phyloP scores from a whole-genome alignment of 2,329 filamentous ascomycete genomes.

The Venturiaceae sp. region DNA sequence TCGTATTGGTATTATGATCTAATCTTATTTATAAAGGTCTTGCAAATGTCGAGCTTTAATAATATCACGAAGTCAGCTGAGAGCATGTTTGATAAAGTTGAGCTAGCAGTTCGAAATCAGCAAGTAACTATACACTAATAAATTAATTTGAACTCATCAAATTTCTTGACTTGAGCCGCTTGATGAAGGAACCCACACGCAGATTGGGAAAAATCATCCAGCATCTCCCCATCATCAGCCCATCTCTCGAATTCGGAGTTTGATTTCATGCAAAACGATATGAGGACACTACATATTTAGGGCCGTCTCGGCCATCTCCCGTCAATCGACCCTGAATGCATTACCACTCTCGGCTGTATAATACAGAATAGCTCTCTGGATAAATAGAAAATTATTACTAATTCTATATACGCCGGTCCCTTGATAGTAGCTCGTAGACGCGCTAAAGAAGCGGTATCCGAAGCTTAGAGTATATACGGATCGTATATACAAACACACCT shows the following conservation, averaged over 20 bases:
- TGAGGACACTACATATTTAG: constrained; percentile 75
- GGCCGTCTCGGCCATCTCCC: constrained; percentile 80
- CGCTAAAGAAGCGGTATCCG: constrained; percentile 41
- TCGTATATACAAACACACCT: constrained; percentile 16
- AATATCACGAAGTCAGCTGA: background rate
- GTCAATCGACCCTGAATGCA: constrained; percentile 85
- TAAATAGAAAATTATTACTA: constrained; percentile 39
- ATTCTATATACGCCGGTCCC: constrained; percentile 56
- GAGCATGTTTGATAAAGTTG: no score
- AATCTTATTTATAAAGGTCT: background rate
- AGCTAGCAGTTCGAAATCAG: no score
- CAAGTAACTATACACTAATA: no score
- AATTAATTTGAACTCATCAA: no score
- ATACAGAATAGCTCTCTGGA: constrained; percentile 18
- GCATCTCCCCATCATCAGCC: no score
- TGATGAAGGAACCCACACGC: no score
- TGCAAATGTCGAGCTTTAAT: background rate
- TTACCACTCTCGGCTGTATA: constrained; percentile 66
- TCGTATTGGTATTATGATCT: constrained; percentile 73
- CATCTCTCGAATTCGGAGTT: no score
- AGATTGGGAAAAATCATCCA: no score
- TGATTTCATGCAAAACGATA: no score
- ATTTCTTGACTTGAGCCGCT: no score
- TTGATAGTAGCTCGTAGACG: constrained; percentile 51
- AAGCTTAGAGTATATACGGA: constrained; percentile 26